Conservation (phyloP, 176 grass and related monocot species). For the Oryza rufipogon region DNA sequence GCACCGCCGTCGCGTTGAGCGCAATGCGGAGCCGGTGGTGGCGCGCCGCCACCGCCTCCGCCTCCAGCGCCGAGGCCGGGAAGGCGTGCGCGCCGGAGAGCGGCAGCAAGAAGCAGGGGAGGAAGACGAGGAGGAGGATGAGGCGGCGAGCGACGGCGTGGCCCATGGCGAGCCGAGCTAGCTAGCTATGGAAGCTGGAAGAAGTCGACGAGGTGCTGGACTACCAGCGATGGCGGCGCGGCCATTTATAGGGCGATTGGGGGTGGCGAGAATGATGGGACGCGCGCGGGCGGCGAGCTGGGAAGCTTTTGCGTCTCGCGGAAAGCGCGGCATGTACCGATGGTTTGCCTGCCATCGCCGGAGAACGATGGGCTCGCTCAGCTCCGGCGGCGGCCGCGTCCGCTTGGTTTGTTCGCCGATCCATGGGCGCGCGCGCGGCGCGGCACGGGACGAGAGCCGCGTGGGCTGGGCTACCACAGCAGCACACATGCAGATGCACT, state of each 20-base stretch:
- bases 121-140: background rate
- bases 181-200: too few species aligned
- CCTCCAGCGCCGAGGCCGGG: background rate
- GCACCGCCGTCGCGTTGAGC: constrained; percentile 56
- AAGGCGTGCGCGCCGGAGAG: background rate
- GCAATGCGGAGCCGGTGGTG: constrained; percentile 36
- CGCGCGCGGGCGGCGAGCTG: background rate
- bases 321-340: background rate
- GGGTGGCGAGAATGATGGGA: background rate
- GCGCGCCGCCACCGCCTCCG: background rate
- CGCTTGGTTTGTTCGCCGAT: background rate
- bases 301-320: background rate
- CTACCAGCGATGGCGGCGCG: background rate
- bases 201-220: background rate
- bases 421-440: too few species aligned
- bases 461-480: too few species aligned
- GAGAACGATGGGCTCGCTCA: background rate
- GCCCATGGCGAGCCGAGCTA: background rate
- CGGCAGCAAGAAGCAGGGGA: background rate
- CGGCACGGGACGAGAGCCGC: too few species aligned
- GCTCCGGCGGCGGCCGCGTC: background rate
- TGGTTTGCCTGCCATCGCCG: background rate
- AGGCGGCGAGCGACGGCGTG: background rate
- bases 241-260: background rate
- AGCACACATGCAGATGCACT: too few species aligned